Base-by-base conservation (phyloP, 768 basidiomycete genomes). In the Lanmaoa rubissima region DNA sequence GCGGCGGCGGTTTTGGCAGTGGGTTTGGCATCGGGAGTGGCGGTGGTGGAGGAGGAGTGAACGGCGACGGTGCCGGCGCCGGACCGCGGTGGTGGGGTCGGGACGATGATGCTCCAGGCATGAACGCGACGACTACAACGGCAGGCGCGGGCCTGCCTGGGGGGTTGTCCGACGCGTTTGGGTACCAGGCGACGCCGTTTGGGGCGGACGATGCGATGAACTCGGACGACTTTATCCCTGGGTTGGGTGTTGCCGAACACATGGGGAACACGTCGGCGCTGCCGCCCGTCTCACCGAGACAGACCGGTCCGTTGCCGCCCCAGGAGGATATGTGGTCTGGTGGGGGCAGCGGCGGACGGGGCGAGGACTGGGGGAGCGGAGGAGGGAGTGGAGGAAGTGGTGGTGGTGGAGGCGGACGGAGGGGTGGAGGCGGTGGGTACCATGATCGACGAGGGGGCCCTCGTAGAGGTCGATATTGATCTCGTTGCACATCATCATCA, bases 191-290 rank as follows among this genome's bases (percentile, higher is more conserved):
- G 21, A 28, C 44, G 17, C 39, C 59, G 39, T 67, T 72, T 42
- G 65, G 62, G 35, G 55, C 53, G 31, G 71, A 65, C 38, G 70
- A 69, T 31, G 46, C 51, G 48, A 73, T 67, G 50, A 73, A 65
- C n/a, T 68, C 68, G 48, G 87, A 87, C 43, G 84, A 84, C 58
- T 77, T 79, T 58, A 84, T 89, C 19, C 89, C 88, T 31, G 88
- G 88, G 1, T 76, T 89, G 57, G 81, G 84, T 12, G 74, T 74
- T 8, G 65, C 69, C 3, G 72, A 72, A 0, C 68, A 66, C 28
- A 55, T 73, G 16, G 65, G 61, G 44, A 59, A 16, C 11, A 0
- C 43, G n/a, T 4, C 49, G 32, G 0, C 44, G 5, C 49, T 47
- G 10, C 65, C 59, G 61, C 64, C 64, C 65, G 65, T 63, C 64